phyloP scores from a whole-genome alignment of 2,329 filamentous ascomycete genomes.

The Microthyrium microscopicum region DNA sequence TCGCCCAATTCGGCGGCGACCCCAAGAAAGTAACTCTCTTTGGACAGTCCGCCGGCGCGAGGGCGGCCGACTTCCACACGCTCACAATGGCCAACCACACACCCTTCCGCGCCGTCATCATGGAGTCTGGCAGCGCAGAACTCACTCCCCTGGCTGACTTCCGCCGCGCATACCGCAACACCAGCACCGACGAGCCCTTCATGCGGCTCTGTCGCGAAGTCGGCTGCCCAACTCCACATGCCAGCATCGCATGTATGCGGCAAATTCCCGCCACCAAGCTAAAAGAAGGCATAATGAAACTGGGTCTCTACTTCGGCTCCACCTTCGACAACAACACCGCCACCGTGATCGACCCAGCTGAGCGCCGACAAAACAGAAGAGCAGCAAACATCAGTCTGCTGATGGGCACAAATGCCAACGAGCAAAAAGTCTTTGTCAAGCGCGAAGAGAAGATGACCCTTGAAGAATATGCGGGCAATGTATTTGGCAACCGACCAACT shows the following conservation, averaged over 20 bases:
- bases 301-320: conserved; percentile 2
- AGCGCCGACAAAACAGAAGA: not conserved
- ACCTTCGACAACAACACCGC: not conserved
- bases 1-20: conserved; percentile 20
- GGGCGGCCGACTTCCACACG: conserved; percentile 16
- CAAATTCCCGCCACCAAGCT: not conserved
- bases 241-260: conserved; percentile 1
- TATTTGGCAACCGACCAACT: not conserved
- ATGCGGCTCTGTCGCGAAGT: not conserved
- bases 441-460: not conserved
- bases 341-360: not conserved
- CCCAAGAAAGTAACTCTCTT: conserved; percentile 17
- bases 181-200: conserved; percentile 1
- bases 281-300: not conserved
- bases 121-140: conserved; percentile 14
- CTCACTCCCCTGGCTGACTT: conserved; percentile 1
- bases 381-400: conserved; percentile 2
- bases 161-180: not conserved
- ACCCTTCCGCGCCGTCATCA: conserved; percentile 19
- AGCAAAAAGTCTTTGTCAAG: not conserved
- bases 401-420: conserved; percentile 5
- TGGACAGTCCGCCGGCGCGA: conserved; percentile 14
- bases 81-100: conserved; percentile 15
- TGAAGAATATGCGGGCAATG: not conserved
- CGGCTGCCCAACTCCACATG: not conserved